Evolutionary conservation across 805 yeast species (phyloP).

Genomic region (Candida patagonica): DNA sequence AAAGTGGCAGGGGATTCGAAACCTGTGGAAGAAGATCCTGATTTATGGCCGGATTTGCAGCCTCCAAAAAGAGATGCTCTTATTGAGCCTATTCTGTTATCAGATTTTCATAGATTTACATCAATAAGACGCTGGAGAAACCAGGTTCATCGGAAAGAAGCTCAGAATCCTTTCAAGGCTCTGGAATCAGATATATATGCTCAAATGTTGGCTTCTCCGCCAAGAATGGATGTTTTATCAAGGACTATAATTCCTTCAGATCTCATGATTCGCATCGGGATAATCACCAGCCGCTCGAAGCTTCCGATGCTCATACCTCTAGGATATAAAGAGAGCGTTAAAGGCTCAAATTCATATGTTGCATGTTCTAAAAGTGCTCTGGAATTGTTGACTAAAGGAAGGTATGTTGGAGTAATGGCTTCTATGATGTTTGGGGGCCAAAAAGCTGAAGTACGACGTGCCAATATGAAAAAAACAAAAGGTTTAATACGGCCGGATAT

Average conservation of each 20-base stretch:
- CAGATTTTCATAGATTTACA: slow-evolving; percentile 30
- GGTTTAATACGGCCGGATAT: slow-evolving; percentile 9
- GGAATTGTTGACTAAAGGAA: not conserved
- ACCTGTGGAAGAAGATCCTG: not conserved
- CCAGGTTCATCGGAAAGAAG: slow-evolving; percentile 4
- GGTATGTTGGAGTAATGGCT: not conserved
- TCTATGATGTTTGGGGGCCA: not conserved
- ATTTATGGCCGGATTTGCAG: slow-evolving; percentile 4
- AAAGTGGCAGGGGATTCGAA: slow-evolving; percentile 1
- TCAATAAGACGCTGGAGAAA: slow-evolving; percentile 23
- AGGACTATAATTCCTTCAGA: slow-evolving; percentile 33
- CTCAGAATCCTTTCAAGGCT: slow-evolving; percentile 9
- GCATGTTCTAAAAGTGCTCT: slow-evolving; percentile 2
- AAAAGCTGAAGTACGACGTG: not conserved
- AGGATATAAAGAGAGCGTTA: not conserved
- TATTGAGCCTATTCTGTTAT: slow-evolving; percentile 19
- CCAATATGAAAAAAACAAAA: slow-evolving; percentile 5
- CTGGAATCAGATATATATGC: slow-evolving; percentile 33
- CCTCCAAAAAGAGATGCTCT: slow-evolving; percentile 9
- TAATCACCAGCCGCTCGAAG: not conserved
- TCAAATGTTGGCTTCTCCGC: slow-evolving; percentile 33
- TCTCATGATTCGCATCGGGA: slow-evolving; percentile 29
- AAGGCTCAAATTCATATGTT: slow-evolving; percentile 8
- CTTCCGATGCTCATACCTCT: slow-evolving; percentile 6
- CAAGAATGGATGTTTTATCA: slow-evolving; percentile 33